These are phyloP conservation scores for Penicillium brasilianum DNA, from an alignment of 2,329 filamentous ascomycete genomes.

Conservation along the genomic window DNA sequence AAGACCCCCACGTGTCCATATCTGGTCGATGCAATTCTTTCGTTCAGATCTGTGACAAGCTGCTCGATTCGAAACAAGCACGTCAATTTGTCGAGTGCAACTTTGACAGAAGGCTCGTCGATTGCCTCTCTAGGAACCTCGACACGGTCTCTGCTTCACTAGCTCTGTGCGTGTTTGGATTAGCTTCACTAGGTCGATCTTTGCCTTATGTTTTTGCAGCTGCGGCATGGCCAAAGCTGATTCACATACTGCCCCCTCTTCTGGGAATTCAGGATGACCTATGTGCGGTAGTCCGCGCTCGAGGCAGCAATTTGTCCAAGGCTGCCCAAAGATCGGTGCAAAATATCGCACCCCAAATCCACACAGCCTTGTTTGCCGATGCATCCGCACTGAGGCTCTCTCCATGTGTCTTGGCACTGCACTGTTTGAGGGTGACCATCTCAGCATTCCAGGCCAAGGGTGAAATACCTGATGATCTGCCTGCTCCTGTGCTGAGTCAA, in stretches of 20 bases:
- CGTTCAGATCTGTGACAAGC: conserved; percentile 60
- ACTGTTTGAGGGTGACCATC: conserved; percentile 40
- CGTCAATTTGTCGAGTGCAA: conserved; percentile 72
- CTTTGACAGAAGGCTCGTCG: conserved; percentile 71
- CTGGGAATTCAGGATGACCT: conserved; percentile 39
- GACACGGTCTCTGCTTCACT: conserved; percentile 53
- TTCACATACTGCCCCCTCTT: conserved; percentile 35
- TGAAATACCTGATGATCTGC: conserved; percentile 35
- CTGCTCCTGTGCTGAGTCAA: conserved; percentile 33
- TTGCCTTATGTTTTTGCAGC: conserved; percentile 37
- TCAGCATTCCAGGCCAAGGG: conserved; percentile 39
- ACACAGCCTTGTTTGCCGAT: conserved; percentile 34
- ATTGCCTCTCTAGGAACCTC: conserved; percentile 62
- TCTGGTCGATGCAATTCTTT: conserved; percentile 59
- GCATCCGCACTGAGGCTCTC: conserved; percentile 29
- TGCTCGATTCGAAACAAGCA: conserved; percentile 50
- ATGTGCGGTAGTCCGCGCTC: conserved; percentile 27
- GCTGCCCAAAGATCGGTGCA: conserved; percentile 37
- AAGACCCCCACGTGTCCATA: conserved; percentile 51
- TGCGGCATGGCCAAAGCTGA: conserved; percentile 39
- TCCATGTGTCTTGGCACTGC: conserved; percentile 41
- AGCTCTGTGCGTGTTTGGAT: conserved; percentile 39
- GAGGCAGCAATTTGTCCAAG: conserved; percentile 36
- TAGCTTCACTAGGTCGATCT: conserved; percentile 36
- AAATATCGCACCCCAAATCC: conserved; percentile 30